Conservation (phyloP, 495 filamentous ascomycete species). For the Hyaloscypha hepaticicola region DNA sequence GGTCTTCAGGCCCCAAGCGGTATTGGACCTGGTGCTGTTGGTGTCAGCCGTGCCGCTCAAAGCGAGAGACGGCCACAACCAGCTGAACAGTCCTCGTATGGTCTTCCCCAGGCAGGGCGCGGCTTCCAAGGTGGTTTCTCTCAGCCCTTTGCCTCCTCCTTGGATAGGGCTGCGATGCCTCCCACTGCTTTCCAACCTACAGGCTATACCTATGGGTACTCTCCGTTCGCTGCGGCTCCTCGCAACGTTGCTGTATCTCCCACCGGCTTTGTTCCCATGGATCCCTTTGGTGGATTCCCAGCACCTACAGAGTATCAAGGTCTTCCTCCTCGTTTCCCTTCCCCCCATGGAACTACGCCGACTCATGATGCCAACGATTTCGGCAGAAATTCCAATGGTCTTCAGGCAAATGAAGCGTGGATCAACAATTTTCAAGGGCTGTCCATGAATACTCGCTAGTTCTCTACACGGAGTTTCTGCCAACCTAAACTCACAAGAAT, state of each 20-base stretch:
- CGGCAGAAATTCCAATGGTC: constrained; percentile 16
- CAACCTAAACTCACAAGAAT: neutral
- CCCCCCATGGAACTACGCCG: constrained; percentile 23
- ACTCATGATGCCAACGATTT: constrained; percentile 26
- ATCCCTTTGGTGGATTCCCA: constrained; percentile 45
- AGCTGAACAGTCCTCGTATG: constrained; percentile 43
- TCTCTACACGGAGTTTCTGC: neutral
- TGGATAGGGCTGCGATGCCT: constrained; percentile 24
- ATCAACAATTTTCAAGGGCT: constrained; percentile 50
- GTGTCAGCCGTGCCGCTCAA: constrained; percentile 41
- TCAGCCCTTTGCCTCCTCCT: constrained; percentile 33
- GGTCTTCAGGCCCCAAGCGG: constrained; percentile 66
- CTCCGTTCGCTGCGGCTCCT: constrained; percentile 41
- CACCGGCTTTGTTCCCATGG: constrained; percentile 37
- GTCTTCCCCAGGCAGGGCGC: constrained; percentile 39
- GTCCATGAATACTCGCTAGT: constrained; percentile 51
- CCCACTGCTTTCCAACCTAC: constrained; percentile 23
- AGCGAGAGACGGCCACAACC: constrained; percentile 44
- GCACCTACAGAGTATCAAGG: constrained; percentile 42
- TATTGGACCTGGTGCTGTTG: constrained; percentile 60
- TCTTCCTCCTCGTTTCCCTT: constrained; percentile 44
- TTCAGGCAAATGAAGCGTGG: constrained; percentile 35
- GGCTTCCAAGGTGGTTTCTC: constrained; percentile 34
- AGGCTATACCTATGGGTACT: constrained; percentile 41
- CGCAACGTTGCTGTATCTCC: constrained; percentile 36